Base-by-base conservation (phyloP, 2,329 filamentous ascomycete genomes). In the Rugonectria rugulosa region DNA sequence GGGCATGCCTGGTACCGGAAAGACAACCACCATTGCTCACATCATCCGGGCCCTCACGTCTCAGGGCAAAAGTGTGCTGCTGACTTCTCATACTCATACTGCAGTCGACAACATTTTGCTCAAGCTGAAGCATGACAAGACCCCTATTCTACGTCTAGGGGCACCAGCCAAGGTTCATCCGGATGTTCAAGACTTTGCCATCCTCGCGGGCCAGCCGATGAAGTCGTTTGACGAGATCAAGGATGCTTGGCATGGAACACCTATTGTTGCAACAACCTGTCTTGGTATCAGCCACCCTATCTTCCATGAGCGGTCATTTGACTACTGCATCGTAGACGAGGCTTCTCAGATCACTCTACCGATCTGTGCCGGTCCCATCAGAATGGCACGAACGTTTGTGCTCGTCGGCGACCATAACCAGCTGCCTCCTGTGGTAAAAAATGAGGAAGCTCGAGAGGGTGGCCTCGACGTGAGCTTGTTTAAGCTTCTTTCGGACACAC, bases 311-410 rank as follows among this genome's bases (percentile, higher is more conserved):
- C 89, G 95, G 5, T 87, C 88, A 1, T 99, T 99, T 65, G 95
- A 99, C 74, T 98, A 97, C 70, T 99, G 95, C 70, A 98, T 99
- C 60, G 94, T 99, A 4, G 95, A 99, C 63, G 95, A 99, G 74
- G 95, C 95, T 1, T 97, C 93, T 2, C 95, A 99, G 68, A 98
- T 99, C 70, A 99, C 95, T 0, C 79, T 99, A 17, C 95, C 95
- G 0, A 94, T 97, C 17, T 98, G 95, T 62, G 80, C 98, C 0
- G 95, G 95, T 0, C 95, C 95, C 0, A 96, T 99, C 64, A 87
- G 95, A 10, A 91, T 97, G 85, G 92, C 95, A 5, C 86, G 86
- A 45, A 96, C 90, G 0, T 99, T 99, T 73, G 91, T 99, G 15
- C 84, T 99, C 0, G 95, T 99, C 0, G 95, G 95, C 12, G 95